Evolutionary conservation across 2,329 filamentous ascomycete genomes (phyloP), one percentile per base, ranked within the genome.

Genomic region (Plectosphaerella cucumerina): DNA sequence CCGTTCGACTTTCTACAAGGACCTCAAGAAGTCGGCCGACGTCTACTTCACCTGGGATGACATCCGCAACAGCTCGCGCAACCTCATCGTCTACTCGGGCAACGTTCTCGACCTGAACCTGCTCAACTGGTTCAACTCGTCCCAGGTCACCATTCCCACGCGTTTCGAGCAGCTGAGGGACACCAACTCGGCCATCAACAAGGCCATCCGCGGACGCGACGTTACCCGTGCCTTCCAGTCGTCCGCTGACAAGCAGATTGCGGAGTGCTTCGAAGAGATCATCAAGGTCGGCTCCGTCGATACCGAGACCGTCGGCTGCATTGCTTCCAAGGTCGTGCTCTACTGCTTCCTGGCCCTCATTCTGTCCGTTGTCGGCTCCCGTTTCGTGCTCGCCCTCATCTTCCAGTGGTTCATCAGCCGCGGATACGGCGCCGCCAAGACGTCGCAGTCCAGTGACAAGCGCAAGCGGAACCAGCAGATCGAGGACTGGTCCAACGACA

Each of bases 41-140:
- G 93, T 99, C 15, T 99, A 93, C 70, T 99, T 90, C 66, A 95
- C 87, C 2, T 99, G 94, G 94, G 84, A 93, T 21, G 94, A 99
- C 61, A 83, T 97, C 59, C 89, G 84, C 65, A 99, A 99, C 70
- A 82, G 72, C 55, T 90, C 87, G 31, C 88, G 94, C 52, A 97
- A 97, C 64, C 77, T 99, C 44, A 85, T 96, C 59, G 90, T 97
- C 3, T 99, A 96, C 71, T 96, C 92, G 14, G 93, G 93, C 50
- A 90, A 89, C 62, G 94, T 99, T 4, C 78, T 99, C 39, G 94
- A 99, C 65, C 76, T 99, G 23, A 81, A 96, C 60, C 81, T 99
- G 26, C 76, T 99, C 22, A 77, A 85, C 52, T 99, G 91, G 91
- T 93, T 99, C 73, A 90, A 99, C 68, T 80, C 77, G 26, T 82